Percentiles rank a stretch among this genome's conserved stretches.
These are phyloP conservation scores for Dictyostelium firmibasis DNA, from an alignment of 78 protist genomes.

Conservation along the genomic window DNA sequence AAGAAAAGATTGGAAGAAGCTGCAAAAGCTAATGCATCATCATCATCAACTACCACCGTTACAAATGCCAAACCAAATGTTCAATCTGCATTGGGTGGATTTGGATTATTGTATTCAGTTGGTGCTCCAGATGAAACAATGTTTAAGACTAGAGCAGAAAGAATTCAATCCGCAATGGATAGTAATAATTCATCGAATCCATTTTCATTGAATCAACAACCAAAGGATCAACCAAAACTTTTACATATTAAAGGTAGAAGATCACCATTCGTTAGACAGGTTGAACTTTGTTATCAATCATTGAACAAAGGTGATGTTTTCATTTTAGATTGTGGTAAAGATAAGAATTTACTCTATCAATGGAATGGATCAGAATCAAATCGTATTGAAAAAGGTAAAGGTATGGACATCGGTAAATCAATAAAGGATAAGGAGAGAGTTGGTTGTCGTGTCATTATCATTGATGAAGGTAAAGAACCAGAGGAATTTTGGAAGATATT, in stretches of 20 bases:
- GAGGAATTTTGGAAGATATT: conserved; percentile 80
- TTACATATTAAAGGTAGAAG: conserved; percentile 83
- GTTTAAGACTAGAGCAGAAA: conserved; percentile 17
- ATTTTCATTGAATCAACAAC: conserved; percentile 48
- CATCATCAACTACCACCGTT: neutral
- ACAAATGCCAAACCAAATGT: conserved; percentile 3
- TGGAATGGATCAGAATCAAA: conserved; percentile 87
- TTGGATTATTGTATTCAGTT: conserved; percentile 55
- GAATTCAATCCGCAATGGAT: neutral
- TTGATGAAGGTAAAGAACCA: conserved; percentile 78
- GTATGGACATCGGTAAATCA: conserved; percentile 81
- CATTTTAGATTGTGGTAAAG: conserved; percentile 81
- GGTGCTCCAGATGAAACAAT: conserved; percentile 42
- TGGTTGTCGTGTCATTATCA: conserved; percentile 43
- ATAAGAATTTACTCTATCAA: conserved; percentile 81
- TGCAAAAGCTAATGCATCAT: neutral
- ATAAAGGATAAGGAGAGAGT: conserved; percentile 84
- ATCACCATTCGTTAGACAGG: conserved; percentile 81
- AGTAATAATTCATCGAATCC: neutral
- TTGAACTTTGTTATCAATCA: conserved; percentile 49
- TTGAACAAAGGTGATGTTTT: conserved; percentile 81
- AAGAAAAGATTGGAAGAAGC: conserved; percentile 22
- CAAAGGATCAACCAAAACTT: conserved; percentile 80
- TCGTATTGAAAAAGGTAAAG: conserved; percentile 85
- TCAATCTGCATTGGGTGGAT: conserved; percentile 35